Percentiles rank a stretch among this genome's conserved stretches.
phyloP scores from a whole-genome alignment of 441 rosid species.

The Biscutella laevigata region DNA sequence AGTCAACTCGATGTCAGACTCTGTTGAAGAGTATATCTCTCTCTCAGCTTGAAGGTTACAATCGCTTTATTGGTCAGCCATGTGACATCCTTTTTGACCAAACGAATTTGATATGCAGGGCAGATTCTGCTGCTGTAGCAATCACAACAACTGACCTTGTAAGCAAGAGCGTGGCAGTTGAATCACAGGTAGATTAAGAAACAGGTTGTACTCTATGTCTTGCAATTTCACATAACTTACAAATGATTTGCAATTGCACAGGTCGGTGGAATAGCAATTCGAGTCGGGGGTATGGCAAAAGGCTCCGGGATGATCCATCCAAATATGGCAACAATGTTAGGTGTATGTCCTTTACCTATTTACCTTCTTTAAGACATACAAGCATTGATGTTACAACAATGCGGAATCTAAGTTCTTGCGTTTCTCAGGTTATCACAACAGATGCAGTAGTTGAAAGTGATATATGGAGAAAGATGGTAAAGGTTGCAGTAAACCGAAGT shows the following conservation, averaged over 20 bases:
- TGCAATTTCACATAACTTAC: background rate
- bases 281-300: constrained; percentile 93
- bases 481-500: constrained; percentile 74
- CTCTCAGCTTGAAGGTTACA: background rate
- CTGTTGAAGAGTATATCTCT: constrained; percentile 50
- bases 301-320: constrained; percentile 99
- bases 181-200: constrained; percentile 43
- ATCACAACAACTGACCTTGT: constrained; percentile 94
- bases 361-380: background rate
- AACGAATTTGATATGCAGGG: constrained; percentile 45
- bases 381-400: background rate
- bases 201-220: background rate
- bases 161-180: constrained; percentile 94
- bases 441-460: constrained; percentile 73
- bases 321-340: constrained; percentile 94
- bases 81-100: constrained; percentile 10
- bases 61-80: background rate
- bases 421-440: constrained; percentile 79
- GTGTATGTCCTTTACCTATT: constrained; percentile 46
- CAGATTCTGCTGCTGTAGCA: constrained; percentile 92
- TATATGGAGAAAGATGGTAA: constrained; percentile 91
- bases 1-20: constrained; percentile 48
- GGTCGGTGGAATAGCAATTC: constrained; percentile 60
- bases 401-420: background rate
- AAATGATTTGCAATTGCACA: constrained; percentile 21